Evolutionary conservation across 2,329 filamentous ascomycete genomes (phyloP), one percentile per base, ranked within the genome.

Genomic region (Arachnomyces sp.): DNA sequence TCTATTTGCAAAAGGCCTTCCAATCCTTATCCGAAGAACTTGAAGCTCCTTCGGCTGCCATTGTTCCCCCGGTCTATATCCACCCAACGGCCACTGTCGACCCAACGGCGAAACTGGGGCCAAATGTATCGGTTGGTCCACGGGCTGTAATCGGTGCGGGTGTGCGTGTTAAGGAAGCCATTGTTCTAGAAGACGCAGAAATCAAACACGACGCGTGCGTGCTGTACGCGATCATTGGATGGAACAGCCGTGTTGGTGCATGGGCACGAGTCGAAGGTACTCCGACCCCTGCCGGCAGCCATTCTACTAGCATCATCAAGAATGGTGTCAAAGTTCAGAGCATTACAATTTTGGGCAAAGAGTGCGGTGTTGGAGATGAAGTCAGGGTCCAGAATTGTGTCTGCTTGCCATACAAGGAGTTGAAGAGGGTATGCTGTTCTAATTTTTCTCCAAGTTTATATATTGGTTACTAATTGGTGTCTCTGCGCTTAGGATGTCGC

Each of bases 261-360:
- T 98, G 92, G 92, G 89, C 92, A 38, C 83, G 92, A 61, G 90
- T 98, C 17, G 92, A 98, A 67, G 92, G 92, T 40, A 94, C 88
- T 1, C 89, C 90, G 1, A 93, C 84, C 12, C 84, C 89, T 0
- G 79, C 86, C 40, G 81, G 76, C 38, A 94, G 84, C 70, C 90
- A 96, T 70, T 84, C 79, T 39, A 96, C 90, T 11, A 94, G 84
- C 67, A 88, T 96, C 55, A 75, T 96, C 65, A 96, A 95, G 78
- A 94, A 95, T 57, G 92, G 92, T 38, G 81, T 96, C 65, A 96
- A 96, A 74, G 92, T 98, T 38, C 92, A 96, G 73, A 94, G 87
- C 64, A 92, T 96, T 59, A 96, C 90, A 34, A 98, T 96, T 51
- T 67, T 98, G 47, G 90, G 90, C 60, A 95, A 96, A 73, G 92